Evolutionary conservation across 2,329 filamentous ascomycete species (phyloP), one percentile per base, ranked within the genome.

Genomic region (Ascochyta pisi): DNA sequence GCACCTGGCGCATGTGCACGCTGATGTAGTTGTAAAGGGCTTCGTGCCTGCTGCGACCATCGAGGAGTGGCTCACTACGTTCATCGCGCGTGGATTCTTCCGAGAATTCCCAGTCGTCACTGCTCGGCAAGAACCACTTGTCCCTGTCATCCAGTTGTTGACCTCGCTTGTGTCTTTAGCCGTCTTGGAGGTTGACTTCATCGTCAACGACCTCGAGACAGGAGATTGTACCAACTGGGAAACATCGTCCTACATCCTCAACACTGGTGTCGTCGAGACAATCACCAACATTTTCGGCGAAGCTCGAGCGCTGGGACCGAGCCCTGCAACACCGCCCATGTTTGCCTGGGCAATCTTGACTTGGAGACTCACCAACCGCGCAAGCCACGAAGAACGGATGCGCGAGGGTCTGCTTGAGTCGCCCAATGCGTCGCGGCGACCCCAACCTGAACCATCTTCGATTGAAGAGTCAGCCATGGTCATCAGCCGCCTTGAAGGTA

Each of bases 291-390:
- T 89, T n/a, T 81, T 96, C 31, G 76, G 88, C 23, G 79, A 81
- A 51, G 85, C 87, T 7, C 81, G 81, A 26, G 70, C 77, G 16
- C 40, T 71, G 19, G 83, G 83, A 15, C 80, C 85, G n/a, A 79
- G 81, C 34, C 85, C 85, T 33, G 89, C 90, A 19, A 86, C 85
- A 51, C 91, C 91, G 1, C 86, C 90, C 16, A 83, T 91, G 19
- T 90, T 96, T 63, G 86, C 90, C 3, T 98, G 93, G 93, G 86
- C 88, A 4, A 80, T 94, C 43, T 84, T 96, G 24, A 65, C 62
- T 3, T 73, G 63, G 63, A 69, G 64, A 41, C 62, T 74, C 7
- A 65, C 59, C 2, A 52, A 47, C 5, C 58, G 64, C 8, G 68
- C 65, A 7, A 62, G 37, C 24, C 40, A 50, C 23, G 58, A 71